Percentiles rank a stretch among this genome's conserved stretches.
phyloP scores from a whole-genome alignment of 202 grass and related monocot species.

The Zoysia matrella region DNA sequence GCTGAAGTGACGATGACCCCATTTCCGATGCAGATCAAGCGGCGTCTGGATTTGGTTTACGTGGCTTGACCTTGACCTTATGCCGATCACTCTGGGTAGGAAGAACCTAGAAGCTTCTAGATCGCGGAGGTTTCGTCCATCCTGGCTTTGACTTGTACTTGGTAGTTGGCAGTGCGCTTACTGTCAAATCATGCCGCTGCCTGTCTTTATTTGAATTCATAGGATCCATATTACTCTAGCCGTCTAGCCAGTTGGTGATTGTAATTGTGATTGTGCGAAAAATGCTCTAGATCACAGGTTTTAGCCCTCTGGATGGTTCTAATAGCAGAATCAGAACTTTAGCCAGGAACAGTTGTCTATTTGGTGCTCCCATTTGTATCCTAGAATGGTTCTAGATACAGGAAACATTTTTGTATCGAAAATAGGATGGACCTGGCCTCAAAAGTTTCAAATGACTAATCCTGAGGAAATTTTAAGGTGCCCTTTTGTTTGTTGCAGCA shows the following conservation, averaged over 20 bases:
- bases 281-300: neutral
- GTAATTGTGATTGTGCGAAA: neutral
- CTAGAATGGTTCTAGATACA: slow-evolving; percentile 14
- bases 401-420: neutral
- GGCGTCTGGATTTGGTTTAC: neutral
- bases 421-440: neutral
- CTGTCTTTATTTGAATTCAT: neutral
- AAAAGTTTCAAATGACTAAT: neutral
- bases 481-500: neutral
- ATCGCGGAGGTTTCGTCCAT: slow-evolving; percentile 11
- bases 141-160: neutral
- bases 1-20: neutral
- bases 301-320: neutral
- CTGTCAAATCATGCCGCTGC: slow-evolving; percentile 14
- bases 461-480: neutral
- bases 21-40: slow-evolving; percentile 24
- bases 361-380: neutral
- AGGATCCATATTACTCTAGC: neutral
- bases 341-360: neutral
- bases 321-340: neutral
- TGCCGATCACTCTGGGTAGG: slow-evolving; percentile 2
- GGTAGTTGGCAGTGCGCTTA: neutral
- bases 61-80: slow-evolving; percentile 6
- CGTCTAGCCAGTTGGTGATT: neutral
- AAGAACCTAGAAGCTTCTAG: slow-evolving; percentile 24